Percentiles rank a stretch among this genome's conserved stretches.
Evolutionary conservation across 2,329 filamentous ascomycete species (phyloP).

Genomic region (Stromatinia cepivora): DNA sequence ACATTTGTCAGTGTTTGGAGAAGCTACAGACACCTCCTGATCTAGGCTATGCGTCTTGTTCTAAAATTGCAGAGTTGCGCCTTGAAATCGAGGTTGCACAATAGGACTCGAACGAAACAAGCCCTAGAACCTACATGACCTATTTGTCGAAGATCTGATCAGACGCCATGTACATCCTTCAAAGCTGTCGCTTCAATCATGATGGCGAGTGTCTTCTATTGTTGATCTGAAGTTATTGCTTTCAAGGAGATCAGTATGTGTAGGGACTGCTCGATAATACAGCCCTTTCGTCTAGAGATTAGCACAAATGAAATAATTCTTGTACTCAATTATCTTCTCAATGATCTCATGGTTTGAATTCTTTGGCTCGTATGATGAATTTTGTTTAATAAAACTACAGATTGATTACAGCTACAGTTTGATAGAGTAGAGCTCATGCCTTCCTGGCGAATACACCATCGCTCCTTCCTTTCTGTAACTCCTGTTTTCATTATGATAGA

Average conservation of each 20-base stretch:
- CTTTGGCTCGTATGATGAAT: background rate
- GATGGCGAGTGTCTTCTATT: no score
- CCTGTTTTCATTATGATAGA: no score
- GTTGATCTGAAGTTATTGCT: background rate
- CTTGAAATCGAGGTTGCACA: background rate
- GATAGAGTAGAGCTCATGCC: background rate
- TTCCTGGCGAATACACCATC: background rate
- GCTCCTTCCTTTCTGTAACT: background rate
- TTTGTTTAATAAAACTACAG: background rate
- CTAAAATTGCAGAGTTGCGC: background rate
- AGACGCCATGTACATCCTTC: background rate
- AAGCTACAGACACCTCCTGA: background rate
- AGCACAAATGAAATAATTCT: background rate
- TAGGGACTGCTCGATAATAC: background rate
- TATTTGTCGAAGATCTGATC: background rate
- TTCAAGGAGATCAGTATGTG: background rate
- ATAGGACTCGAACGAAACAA: rapidly evolving
- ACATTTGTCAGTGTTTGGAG: background rate
- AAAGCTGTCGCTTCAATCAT: background rate
- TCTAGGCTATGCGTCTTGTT: no score
- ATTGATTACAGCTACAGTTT: background rate
- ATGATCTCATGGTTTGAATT: background rate
- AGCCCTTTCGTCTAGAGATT: background rate
- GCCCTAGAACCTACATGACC: background rate
- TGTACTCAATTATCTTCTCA: background rate